Base-by-base conservation (phyloP, 2,329 filamentous ascomycete genomes). In the Pseudogymnoascus pannorum region DNA sequence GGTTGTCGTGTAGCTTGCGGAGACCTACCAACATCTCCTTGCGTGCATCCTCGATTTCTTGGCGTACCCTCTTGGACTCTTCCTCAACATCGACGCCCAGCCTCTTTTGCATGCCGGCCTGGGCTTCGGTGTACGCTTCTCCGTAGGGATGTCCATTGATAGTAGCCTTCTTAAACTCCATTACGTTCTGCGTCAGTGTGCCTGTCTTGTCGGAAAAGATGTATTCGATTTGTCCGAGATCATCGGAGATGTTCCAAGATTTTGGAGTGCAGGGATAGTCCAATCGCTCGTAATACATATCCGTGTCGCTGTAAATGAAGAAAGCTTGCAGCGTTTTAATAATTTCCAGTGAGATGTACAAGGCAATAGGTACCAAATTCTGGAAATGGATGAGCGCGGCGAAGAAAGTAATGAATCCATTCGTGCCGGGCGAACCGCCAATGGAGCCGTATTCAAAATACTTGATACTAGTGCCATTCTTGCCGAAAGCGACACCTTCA, bases 81-180 rank as follows among this genome's bases (percentile, higher is more conserved):
- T 86, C 85, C 66, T 93, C 92, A 4, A 92, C 88, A 70, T 97
- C 87, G 58, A 96, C 82, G 54, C 94, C 94, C 74, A 92, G 78
- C 64, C 94, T 85, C 75, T 94, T 92, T 72, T 96, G 92, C 90
- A 99, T 94, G 62, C 94, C 94, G 58, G 93, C 90, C 74, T 96
- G 91, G 0, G 94, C 94, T 75, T 99, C 94, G 0, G 94, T 99
- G 71, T 97, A 99, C 0, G 94, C 94, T 76, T 99, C 94, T 64
- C 94, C 94, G 68, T 99, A 99, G 0, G 92, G 87, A 63, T 94
- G 84, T 14, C 93, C 93, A 70, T 97, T 97, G 75, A 99, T 87
- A 0, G 92, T 96, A 61, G 89, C 92, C 75, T 99, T 99, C 75
- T 97, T 99, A 83, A 97, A 99, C 74, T 99, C 94, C 94, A 95